Base-by-base conservation (phyloP, 192 early-diverging fungal genomes). In the Polychytrium aggregatum region DNA sequence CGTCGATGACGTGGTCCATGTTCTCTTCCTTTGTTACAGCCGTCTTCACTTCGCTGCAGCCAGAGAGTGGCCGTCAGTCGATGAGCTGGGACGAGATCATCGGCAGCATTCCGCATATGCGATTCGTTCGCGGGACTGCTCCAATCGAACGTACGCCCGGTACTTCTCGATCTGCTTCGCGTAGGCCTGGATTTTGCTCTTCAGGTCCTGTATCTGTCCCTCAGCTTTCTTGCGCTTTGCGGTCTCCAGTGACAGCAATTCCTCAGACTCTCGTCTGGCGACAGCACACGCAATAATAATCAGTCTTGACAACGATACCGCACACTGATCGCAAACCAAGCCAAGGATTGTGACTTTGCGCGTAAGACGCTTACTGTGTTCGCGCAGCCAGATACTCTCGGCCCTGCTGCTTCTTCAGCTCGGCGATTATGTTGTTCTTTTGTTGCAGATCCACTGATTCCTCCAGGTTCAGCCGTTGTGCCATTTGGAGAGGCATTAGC, bases 381-480 rank as follows among this genome's bases (percentile, higher is more conserved):
- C 57, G 55, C 3, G 48, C 21, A n/a, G 42, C 5, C n/a, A 37
- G 52, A 2, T 48, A 31, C 0, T 59, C 60, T 36, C 27, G 11
- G 5, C 46, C n/a, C n/a, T 67, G 62, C 14, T 33, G 24, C 20
- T 64, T 62, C 20, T 39, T 30, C 10, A 68, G 27, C 25, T 21
- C 13, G 13, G 65, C 65, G 53, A 72, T 72, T 28, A 56, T 60
- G 47, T 69, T 63, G 38, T 65, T 60, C 39, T 68, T 60, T 41
- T 55, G 47, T 21, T 62, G 56, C 4, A 72, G 21, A 27, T 72
- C 64, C 18, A 41, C 69, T 71, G 26, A 17, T n/a, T n/a, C 16
- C 13, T 37, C 18, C 5, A 22, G 37, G n/a, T 3, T 48, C 7
- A 31, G 30, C 3, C 8, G 10, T 28, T 18, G 6, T 11, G 21